phyloP scores from a whole-genome alignment of 805 yeast species.

The Yarrowia bubula region DNA sequence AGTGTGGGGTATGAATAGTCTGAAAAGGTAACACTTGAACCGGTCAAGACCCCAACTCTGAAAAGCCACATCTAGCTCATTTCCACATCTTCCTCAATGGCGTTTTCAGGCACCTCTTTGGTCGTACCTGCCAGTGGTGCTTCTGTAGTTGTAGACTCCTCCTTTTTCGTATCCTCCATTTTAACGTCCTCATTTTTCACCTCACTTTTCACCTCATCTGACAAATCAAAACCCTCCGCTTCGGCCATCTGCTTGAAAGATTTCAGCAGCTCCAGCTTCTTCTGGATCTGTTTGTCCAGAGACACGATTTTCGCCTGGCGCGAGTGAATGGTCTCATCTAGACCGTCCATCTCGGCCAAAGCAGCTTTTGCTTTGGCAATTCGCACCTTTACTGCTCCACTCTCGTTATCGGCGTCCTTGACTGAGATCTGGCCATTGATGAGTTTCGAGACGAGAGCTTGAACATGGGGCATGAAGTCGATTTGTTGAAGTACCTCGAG shows the following conservation, averaged over 20 bases:
- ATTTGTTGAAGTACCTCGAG: slow-evolving; percentile 31
- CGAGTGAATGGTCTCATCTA: slow-evolving; percentile 35
- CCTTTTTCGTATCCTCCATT: slow-evolving; percentile 28
- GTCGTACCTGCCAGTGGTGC: slow-evolving; percentile 16
- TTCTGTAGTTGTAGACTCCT: not conserved
- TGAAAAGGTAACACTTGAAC: not conserved
- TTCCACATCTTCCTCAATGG: slow-evolving; percentile 26
- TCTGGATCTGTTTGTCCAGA: slow-evolving; percentile 38
- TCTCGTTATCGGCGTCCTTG: slow-evolving; percentile 36
- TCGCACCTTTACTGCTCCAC: slow-evolving; percentile 36
- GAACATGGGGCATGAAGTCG: slow-evolving; percentile 36
- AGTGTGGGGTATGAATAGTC: slow-evolving; percentile 5
- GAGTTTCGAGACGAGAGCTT: slow-evolving; percentile 32
- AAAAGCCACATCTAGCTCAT: not conserved
- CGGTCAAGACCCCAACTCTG: not conserved
- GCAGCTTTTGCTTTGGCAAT: slow-evolving; percentile 32
- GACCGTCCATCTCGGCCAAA: slow-evolving; percentile 31
- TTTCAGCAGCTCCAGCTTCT: slow-evolving; percentile 23
- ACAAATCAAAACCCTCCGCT: not conserved
- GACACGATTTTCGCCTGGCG: slow-evolving; percentile 35
- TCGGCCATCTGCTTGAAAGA: slow-evolving; percentile 22
- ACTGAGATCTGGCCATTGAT: slow-evolving; percentile 32
- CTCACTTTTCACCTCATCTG: too few relatives aligned
- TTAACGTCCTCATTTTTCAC: too few relatives aligned
- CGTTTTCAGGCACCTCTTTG: slow-evolving; percentile 26